Percentiles rank a stretch among this genome's conserved stretches.
Conservation (phyloP, 2,329 filamentous ascomycete species). For the Penicillium sumatraense region DNA sequence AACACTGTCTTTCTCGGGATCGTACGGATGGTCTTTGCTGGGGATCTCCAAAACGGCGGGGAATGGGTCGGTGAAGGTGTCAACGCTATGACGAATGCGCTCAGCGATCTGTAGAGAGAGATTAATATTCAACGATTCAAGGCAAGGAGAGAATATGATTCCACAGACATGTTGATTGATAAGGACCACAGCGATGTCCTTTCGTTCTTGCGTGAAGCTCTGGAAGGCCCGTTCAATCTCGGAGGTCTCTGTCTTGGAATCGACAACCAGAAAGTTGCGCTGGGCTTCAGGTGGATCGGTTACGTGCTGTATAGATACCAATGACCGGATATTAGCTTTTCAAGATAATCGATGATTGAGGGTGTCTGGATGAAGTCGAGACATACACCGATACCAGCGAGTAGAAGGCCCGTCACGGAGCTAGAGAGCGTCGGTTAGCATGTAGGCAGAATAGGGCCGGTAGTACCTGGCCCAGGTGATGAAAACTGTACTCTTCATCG, state of each 20-base stretch:
- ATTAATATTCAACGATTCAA: background rate
- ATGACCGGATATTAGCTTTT: background rate
- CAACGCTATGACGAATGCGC: constrained; percentile 86
- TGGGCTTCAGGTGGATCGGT: constrained; percentile 84
- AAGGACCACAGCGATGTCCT: constrained; percentile 94
- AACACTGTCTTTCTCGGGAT: constrained; percentile 98
- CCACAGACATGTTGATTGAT: constrained; percentile 91
- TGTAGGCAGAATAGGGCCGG: constrained; percentile 19
- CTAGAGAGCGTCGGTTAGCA: constrained; percentile 53
- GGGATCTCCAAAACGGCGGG: constrained; percentile 96
- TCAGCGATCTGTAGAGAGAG: constrained; percentile 74
- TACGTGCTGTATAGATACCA: constrained; percentile 69
- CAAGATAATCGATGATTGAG: background rate
- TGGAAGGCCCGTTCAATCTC: constrained; percentile 91
- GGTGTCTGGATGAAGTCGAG: background rate
- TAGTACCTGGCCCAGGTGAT: too few relatives aligned
- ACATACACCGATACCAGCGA: constrained; percentile 91
- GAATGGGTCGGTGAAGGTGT: constrained; percentile 91
- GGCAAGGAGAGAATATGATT: background rate
- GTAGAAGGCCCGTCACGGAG: constrained; percentile 91
- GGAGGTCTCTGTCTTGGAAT: constrained; percentile 86
- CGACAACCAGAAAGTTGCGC: constrained; percentile 98
- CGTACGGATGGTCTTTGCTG: constrained; percentile 98
- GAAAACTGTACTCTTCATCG: constrained; percentile 70
- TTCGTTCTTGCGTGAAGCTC: constrained; percentile 82